Percentiles rank a stretch among this genome's conserved stretches.
phyloP scores from a whole-genome alignment of 768 basidiomycete species.

The Termitomyces sp. region DNA sequence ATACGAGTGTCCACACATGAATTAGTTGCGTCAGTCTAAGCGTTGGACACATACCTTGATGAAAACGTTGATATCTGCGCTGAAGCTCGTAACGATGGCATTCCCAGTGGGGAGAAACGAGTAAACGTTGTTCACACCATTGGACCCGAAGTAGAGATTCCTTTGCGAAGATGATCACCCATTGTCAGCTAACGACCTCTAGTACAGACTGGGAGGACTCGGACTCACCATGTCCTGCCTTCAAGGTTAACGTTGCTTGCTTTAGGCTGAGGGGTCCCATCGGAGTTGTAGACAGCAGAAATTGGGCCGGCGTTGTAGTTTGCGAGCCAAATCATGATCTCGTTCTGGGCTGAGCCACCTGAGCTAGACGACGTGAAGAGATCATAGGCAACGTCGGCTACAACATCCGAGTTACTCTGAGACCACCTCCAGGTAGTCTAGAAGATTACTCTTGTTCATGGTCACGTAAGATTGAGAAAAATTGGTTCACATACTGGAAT shows the following conservation, averaged over 20 bases:
- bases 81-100: constrained; percentile 39
- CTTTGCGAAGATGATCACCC: constrained; percentile 17
- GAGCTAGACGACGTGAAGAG: constrained; percentile 51
- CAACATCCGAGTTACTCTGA: constrained; percentile 35
- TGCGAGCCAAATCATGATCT: constrained; percentile 65
- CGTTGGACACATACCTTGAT: constrained; percentile 29
- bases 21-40: neutral
- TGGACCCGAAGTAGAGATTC: constrained; percentile 50
- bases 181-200: neutral
- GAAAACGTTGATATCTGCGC: constrained; percentile 48
- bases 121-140: constrained; percentile 46
- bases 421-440: constrained; percentile 56
- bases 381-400: constrained; percentile 57
- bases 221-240: constrained; percentile 42
- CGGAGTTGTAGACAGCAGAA: constrained; percentile 36
- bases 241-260: constrained; percentile 38
- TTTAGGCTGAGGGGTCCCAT: constrained; percentile 41
- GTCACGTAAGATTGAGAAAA: neutral
- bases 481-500: constrained; percentile 42
- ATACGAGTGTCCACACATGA: neutral
- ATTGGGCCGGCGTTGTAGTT: constrained; percentile 55
- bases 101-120: constrained; percentile 38
- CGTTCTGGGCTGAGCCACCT: constrained; percentile 41
- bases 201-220: neutral
- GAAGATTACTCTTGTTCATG: neutral